Percentiles rank a stretch among this genome's conserved stretches.
Conservation (phyloP, 345 rosid species). For the Moricandia arvensis region DNA sequence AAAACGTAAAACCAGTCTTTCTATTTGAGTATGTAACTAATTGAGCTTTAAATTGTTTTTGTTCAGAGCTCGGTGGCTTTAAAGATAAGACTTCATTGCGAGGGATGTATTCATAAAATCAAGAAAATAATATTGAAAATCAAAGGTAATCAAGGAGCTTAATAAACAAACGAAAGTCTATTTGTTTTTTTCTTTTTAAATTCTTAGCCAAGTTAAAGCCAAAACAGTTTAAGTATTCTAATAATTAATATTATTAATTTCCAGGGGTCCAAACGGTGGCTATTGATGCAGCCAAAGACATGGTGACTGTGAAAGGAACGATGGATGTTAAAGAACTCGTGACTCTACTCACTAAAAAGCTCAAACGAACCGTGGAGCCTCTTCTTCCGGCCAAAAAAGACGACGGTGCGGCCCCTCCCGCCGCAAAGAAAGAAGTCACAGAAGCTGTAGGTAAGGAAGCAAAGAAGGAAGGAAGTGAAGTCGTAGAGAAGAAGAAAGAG, state of each 20-base stretch:
- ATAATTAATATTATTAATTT: not conserved
- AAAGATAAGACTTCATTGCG: conserved; percentile 65
- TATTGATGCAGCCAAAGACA: conserved; percentile 63
- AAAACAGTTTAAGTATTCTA: conserved; percentile 5
- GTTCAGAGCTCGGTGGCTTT: conserved; percentile 54
- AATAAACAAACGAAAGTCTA: not conserved
- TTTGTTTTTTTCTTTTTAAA: no score
- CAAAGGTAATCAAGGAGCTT: conserved; percentile 41
- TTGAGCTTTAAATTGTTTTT: not conserved
- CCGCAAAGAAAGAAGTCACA: conserved; percentile 36
- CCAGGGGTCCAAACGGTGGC: conserved; percentile 63
- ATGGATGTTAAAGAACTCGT: conserved; percentile 62
- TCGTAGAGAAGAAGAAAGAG: conserved; percentile 49
- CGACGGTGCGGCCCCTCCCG: conserved; percentile 40
- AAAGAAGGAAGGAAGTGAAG: conserved; percentile 41
- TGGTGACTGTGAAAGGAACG: conserved; percentile 71
- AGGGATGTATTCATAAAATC: conserved; percentile 62
- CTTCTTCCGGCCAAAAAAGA: conserved; percentile 57
- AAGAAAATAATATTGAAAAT: conserved; percentile 43
- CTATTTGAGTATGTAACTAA: not conserved
- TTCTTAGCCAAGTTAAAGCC: not conserved
- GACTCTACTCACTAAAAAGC: conserved; percentile 52
- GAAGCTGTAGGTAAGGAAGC: conserved; percentile 29
- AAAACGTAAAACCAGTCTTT: not conserved
- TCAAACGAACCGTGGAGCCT: conserved; percentile 65